phyloP scores from a whole-genome alignment of 2,329 filamentous ascomycete species.

The Gaeumannomyces tritici region DNA sequence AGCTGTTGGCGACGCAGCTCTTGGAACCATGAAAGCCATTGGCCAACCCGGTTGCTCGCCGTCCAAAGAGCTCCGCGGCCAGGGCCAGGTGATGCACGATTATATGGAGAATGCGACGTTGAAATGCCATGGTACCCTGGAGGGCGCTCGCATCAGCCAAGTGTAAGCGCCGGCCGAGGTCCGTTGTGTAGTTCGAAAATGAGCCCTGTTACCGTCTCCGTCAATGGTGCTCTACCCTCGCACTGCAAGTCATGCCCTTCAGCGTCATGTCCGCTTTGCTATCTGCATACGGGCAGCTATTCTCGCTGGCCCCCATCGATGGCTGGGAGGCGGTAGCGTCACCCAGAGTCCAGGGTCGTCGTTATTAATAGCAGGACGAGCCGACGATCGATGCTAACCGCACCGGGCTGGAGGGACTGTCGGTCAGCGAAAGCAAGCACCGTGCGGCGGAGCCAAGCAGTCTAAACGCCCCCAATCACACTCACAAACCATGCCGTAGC shows the following conservation, averaged over 20 bases:
- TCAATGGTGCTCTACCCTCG: too few relatives aligned
- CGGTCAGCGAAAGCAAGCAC: neutral
- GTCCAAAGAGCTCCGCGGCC: neutral
- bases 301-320: neutral
- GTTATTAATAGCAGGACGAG: neutral
- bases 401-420: neutral
- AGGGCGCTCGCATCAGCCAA: too few relatives aligned
- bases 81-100: neutral
- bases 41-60: neutral
- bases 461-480: neutral
- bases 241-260: too few relatives aligned
- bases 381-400: neutral
- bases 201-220: too few relatives aligned
- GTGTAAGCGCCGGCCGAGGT: too few relatives aligned
- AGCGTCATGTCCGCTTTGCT: too few relatives aligned
- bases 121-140: neutral
- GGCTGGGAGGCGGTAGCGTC: neutral
- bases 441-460: neutral
- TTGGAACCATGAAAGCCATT: neutral
- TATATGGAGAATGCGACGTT: neutral
- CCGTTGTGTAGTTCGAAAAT: too few relatives aligned
- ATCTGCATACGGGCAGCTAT: too few relatives aligned
- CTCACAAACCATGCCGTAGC: too few relatives aligned
- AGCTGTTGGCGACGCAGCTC: too few relatives aligned
- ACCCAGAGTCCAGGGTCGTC: neutral